Evolutionary conservation across 2,329 filamentous ascomycete species (phyloP), one percentile per base, ranked within the genome.

Genomic region (Diaporthe helianthi): DNA sequence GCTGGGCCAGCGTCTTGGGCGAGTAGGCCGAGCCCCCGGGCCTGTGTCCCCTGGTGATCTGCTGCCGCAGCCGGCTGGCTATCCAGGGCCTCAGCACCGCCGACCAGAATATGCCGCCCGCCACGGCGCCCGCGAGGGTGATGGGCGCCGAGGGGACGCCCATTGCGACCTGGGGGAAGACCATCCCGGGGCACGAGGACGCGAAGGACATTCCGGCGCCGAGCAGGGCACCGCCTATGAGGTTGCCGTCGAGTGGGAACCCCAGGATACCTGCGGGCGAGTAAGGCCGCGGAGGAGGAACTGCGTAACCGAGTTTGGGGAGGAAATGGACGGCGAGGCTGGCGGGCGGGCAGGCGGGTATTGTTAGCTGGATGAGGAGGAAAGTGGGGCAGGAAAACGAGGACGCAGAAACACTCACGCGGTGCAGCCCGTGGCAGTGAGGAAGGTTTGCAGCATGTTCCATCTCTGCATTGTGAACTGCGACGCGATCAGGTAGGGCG

Each of bases 171-270:
- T 92, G 90, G 0, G 86, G 84, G 60, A 90, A 83, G 7, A 91
- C 83, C 0, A 89, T 90, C 0, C 90, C 90, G 0, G 90, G 89
- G 70, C 90, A 92, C 0, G 89, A 86, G 10, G 89, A 89, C 0
- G 89, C 86, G 19, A 91, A 79, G 7, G 87, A 84, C 89, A 92
- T 91, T 67, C 90, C 90, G n/a, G 84, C 76, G 44, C 90, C 90
- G 31, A 90, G 83, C 3, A 91, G 78, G 19, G 82, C 75, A 5
- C 90, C 90, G 67, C 90, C 90, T 72, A 91, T 73, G 55, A 91
- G 78, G 76, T 92, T 92, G 68, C 88, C 90, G 73, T 91, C 89
- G 74, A 88, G 89, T 22, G 78, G 75, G 10, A 80, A 80, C 0
- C 38, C 53, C 72, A 89, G 84, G 73, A 89, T 79, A 65, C 83